These are phyloP conservation scores for Mentha longifolia DNA, from an alignment of 257 asterid genomes.

Conservation along the genomic window DNA sequence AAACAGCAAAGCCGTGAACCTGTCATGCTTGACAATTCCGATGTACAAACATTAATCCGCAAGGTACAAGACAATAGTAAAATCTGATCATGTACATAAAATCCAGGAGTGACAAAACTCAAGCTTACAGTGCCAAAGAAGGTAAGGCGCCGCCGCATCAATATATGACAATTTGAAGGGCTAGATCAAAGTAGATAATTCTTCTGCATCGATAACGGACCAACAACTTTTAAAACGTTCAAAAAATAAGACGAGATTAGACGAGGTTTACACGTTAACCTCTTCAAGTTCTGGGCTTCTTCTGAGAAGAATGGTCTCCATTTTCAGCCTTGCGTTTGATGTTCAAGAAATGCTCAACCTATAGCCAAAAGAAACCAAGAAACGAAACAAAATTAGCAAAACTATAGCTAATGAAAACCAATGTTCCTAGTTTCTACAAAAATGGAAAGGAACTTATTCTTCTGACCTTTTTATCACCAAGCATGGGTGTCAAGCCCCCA, in stretches of 20 bases:
- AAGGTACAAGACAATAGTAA: too few relatives aligned
- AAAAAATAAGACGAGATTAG: too few relatives aligned
- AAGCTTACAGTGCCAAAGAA: not conserved
- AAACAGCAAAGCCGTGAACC: not conserved
- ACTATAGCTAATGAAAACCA: not conserved
- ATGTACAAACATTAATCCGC: not conserved
- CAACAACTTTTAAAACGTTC: not conserved
- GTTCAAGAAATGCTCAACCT: conserved; percentile 91
- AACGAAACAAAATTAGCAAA: not conserved
- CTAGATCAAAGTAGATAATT: not conserved
- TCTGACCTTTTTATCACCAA: conserved; percentile 86
- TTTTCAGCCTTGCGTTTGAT: conserved; percentile 74
- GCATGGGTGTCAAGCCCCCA: conserved; percentile 98
- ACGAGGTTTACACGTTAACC: too few relatives aligned
- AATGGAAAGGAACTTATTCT: not conserved
- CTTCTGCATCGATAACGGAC: not conserved
- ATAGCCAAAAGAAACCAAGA: conserved; percentile 25
- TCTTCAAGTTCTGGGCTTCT: conserved; percentile 70
- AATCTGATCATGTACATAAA: not conserved
- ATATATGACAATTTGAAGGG: conserved; percentile 1
- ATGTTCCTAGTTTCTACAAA: not conserved
- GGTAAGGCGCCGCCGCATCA: not conserved
- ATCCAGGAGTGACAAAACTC: not conserved
- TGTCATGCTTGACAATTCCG: not conserved
- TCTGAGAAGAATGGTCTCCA: conserved; percentile 50